phyloP scores from a whole-genome alignment of 1,284 basidiomycete genomes.

The Ustilago loliicola region DNA sequence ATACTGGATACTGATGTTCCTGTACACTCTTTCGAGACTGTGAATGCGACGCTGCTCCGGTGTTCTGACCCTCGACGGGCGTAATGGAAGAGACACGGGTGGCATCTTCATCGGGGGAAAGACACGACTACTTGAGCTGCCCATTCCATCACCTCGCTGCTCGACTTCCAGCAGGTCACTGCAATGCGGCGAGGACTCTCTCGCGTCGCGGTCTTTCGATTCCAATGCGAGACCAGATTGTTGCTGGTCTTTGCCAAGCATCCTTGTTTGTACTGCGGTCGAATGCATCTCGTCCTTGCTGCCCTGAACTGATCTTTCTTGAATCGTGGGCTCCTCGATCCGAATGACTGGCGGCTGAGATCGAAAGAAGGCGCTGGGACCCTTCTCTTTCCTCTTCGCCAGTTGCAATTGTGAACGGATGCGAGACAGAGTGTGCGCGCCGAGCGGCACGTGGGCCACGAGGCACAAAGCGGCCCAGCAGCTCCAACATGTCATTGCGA shows the following conservation, averaged over 20 bases:
- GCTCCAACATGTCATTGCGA: slow-evolving; percentile 21
- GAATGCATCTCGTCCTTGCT: neutral
- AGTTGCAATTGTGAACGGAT: slow-evolving; percentile 19
- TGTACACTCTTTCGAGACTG: slow-evolving; percentile 21
- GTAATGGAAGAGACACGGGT: neutral
- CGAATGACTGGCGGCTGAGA: neutral
- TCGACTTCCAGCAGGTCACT: neutral
- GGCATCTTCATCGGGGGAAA: slow-evolving; percentile 16
- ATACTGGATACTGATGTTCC: slow-evolving; percentile 34
- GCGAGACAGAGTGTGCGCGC: slow-evolving; percentile 31
- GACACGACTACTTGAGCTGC: slow-evolving; percentile 16
- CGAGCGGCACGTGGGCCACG: slow-evolving; percentile 15
- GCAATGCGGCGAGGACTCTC: neutral
- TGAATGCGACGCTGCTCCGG: slow-evolving; percentile 22
- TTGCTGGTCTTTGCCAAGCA: neutral
- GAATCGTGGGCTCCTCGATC: neutral
- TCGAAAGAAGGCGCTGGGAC: neutral
- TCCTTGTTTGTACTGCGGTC: neutral
- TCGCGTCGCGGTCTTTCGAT: neutral
- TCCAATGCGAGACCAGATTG: neutral
- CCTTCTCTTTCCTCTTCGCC: slow-evolving; percentile 1
- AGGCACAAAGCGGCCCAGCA: slow-evolving; percentile 28
- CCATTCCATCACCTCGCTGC: neutral
- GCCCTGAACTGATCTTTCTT: neutral
- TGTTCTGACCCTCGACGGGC: neutral